Conservation (phyloP, 768 basidiomycete genomes). For the Sarcodon aspratus region DNA sequence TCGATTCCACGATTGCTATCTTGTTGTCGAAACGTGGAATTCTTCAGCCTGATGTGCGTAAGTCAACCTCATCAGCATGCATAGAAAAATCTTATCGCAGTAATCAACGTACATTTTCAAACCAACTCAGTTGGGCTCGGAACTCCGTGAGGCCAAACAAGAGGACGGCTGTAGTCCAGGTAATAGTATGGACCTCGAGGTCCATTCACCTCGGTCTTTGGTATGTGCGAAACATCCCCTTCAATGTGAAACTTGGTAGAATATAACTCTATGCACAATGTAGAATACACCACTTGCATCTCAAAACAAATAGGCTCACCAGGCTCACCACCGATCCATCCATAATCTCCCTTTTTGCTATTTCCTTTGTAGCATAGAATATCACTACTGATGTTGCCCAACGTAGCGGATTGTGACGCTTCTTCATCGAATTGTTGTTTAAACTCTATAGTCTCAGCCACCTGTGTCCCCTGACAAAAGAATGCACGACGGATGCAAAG, state of each 20-base stretch:
- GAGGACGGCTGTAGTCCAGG: constrained; percentile 25
- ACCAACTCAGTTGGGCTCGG: constrained; percentile 34
- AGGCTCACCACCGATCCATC: constrained; percentile 25
- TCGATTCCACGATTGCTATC: no score
- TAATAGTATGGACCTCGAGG: constrained; percentile 13
- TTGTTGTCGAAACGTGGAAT: no score
- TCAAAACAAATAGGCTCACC: constrained; percentile 9
- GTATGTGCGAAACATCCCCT: constrained; percentile 20
- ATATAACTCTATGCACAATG: constrained; percentile 15
- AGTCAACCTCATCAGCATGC: no score
- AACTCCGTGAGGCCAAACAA: constrained; percentile 34
- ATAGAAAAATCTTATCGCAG: no score
- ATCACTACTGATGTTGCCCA: constrained; percentile 12
- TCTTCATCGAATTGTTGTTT: not conserved
- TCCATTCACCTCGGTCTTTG: not conserved
- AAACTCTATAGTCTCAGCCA: not conserved
- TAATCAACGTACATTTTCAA: no score
- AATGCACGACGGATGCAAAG: not conserved
- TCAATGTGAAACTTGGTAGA: constrained; percentile 22
- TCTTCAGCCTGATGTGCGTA: no score
- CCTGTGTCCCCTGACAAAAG: not conserved
- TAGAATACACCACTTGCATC: not conserved
- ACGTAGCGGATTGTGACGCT: not conserved
- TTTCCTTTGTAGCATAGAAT: constrained; percentile 22
- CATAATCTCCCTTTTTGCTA: constrained; percentile 11